Evolutionary conservation across 352 stramenopile species (phyloP), one percentile per base, ranked within the genome.

Genomic region (Pythium rishiriense): DNA sequence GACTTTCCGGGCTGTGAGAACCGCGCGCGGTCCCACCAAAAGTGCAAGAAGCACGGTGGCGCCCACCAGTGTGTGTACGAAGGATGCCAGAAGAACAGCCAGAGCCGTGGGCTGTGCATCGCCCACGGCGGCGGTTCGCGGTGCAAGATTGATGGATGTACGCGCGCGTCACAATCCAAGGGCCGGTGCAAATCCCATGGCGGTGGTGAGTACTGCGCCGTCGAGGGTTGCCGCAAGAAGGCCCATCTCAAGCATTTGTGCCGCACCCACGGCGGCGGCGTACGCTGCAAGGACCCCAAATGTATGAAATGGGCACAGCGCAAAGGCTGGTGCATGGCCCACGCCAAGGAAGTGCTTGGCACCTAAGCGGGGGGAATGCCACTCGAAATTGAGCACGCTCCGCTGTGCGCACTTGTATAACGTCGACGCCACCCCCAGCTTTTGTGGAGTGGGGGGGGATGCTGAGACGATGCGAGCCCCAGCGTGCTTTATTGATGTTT

Each of bases 1-100:
- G 81, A 89, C 41, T 87, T 79, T 56, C 76, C 83, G 22, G 87
- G 85, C 6, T 96, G 87, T 46, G 63, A 74, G 29, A 94, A 93
- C 70, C 80, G 87, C 31, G 87, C 87, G 33, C 81, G 85, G 42
- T 93, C 84, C 28, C 85, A 96, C 59, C 85, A 94, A 59, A 90
- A 92, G 55, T 96, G 87, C 83, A 96, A 96, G 66, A 96, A 94
- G 33, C 87, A 96, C 64, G 87, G 87, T 25, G 87, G 87, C n/a
- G 87, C 85, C 2, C 84, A 93, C 46, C 87, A 91, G 53, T 96
- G 87, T 37, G 83, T 89, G 21, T 89, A 88, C 46, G 83, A 91
- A 66, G 87, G 87, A 7, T 96, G 87, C 66, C 78, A 72, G 56
- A 96, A 96, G 74, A 96, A 94, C 75, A 93, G 83, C 60, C 85